A percentile compares a stretch with the other conserved stretches of the same genome.
These are phyloP conservation scores for Thraustochytrium sp. DNA, from an alignment of 352 stramenopile species.

Conservation along the genomic window DNA sequence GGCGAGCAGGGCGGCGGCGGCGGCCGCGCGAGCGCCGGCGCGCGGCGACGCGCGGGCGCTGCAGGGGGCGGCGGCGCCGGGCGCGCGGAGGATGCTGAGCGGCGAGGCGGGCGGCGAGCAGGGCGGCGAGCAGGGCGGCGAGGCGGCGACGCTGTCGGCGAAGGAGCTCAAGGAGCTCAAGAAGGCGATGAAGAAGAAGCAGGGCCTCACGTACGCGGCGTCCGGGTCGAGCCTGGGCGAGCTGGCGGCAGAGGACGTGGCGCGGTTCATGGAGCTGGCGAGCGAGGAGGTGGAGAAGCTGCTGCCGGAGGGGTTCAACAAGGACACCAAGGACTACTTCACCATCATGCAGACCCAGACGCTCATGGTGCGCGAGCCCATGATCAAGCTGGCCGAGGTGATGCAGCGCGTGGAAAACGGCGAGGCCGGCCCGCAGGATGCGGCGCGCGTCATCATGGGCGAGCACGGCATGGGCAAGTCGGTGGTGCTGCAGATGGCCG, in stretches of 20 bases:
- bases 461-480: constrained; percentile 46
- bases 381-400: background rate
- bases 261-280: constrained; percentile 5
- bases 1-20: background rate
- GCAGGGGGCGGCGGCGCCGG: no score
- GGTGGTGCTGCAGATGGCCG: background rate
- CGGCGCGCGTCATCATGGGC: constrained; percentile 29
- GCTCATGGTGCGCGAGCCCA: constrained; percentile 37
- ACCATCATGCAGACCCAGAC: background rate
- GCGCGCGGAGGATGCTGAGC: background rate
- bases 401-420: constrained; percentile 18
- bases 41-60: background rate
- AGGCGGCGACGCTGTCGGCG: background rate
- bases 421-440: background rate
- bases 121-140: no score
- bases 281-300: background rate
- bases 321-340: background rate
- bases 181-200: background rate
- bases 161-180: background rate
- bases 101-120: no score
- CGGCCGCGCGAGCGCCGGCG: no score
- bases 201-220: background rate
- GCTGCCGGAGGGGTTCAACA: constrained; percentile 2
- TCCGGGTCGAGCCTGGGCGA: background rate
- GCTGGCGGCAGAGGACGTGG: background rate